Evolutionary conservation across 495 filamentous ascomycete species (phyloP), one percentile per base, ranked within the genome.

Genomic region (Podospora australis): DNA sequence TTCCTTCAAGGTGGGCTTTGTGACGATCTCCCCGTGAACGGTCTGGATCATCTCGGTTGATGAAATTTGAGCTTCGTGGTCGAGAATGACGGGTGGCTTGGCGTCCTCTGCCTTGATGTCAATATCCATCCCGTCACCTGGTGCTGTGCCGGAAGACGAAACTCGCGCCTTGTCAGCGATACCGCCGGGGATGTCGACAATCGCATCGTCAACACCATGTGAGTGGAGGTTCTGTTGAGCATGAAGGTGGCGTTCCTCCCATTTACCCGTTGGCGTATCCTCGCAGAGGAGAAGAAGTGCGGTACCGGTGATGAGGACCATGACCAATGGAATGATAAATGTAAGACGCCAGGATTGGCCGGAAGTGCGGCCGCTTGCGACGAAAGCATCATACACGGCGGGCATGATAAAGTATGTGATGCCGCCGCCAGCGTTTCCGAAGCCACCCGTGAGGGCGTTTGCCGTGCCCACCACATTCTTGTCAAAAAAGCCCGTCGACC

Each of bases 401-500:
- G 91, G 91, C 90, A 96, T 96, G 48, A 94, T 76, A 67, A 96
- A 95, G 63, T 83, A 85, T 4, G 75, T 77, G 56, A 95, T 87
- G 35, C 90, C 90, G 52, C 90, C 90, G 52, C 90, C 90, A 23
- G 89, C 78, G 51, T 96, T 96, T 24, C 90, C 90, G 62, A 85
- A 81, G 4, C 90, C 90, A 45, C 78, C 90, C 13, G 89, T 85
- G 2, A 96, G 67, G 8, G 88, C 82, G 60, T 95, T 96, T 48
- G 89, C 87, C 3, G 86, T 87, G 24, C 90, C 90, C 14, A 96
- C 86, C 20, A 96, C 79, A 58, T 87, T 92, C 70, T 94, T 95
- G 69, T 96, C 90, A 59, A 91, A 95, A 72, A 91, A 96, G 2
- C 86, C 89, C 0, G 90, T 95, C 14, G 84, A 86, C 90, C 90